Conservation (phyloP, 1,284 basidiomycete species). For the Ceratobasidium sp. region DNA sequence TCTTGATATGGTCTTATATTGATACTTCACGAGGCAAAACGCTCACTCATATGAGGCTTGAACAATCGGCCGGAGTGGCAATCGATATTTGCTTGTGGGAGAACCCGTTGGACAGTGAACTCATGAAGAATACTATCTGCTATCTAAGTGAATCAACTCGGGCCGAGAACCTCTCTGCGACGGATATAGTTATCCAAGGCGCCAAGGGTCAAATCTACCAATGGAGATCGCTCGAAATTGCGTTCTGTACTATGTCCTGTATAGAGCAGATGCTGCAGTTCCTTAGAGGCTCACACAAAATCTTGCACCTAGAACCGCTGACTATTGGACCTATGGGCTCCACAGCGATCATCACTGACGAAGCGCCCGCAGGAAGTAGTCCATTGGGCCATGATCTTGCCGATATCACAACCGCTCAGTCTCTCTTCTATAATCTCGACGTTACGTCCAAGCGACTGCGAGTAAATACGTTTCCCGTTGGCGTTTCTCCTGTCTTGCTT, state of each 20-base stretch:
- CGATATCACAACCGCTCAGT: background rate
- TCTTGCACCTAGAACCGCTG: background rate
- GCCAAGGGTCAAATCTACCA: background rate
- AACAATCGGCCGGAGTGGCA: background rate
- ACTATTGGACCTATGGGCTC: slow-evolving; percentile 7
- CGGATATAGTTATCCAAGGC: background rate
- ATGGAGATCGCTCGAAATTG: slow-evolving; percentile 11
- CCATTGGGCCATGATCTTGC: background rate
- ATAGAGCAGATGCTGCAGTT: background rate
- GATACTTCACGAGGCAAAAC: background rate
- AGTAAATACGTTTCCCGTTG: background rate
- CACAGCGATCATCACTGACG: background rate
- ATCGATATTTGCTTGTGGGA: slow-evolving; percentile 10
- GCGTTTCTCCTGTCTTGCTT: background rate
- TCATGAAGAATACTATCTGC: background rate
- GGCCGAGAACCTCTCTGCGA: background rate
- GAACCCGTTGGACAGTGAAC: background rate
- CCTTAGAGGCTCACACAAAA: background rate
- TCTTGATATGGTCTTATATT: slow-evolving; percentile 2
- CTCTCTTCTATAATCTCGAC: background rate
- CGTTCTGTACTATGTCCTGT: background rate
- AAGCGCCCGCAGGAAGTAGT: too few relatives aligned
- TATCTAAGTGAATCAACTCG: background rate
- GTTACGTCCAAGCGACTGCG: background rate
- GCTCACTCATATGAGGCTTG: slow-evolving; percentile 4